Base-by-base conservation (phyloP, 148 eudicot species). In the Amaranthus hypochondriacus region DNA sequence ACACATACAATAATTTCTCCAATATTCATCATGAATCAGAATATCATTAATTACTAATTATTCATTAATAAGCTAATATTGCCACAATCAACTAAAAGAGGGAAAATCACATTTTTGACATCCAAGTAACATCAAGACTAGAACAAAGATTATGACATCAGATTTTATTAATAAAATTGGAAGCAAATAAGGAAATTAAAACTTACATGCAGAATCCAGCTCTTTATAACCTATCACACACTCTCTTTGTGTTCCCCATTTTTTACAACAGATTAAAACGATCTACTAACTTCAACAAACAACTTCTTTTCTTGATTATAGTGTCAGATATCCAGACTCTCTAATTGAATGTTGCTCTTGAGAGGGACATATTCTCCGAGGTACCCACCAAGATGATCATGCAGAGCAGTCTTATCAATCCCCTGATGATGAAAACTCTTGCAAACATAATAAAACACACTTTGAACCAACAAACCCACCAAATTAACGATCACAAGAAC, bases 321-420 rank as follows among this genome's bases (percentile, higher is more conserved):
- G 39, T 28, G 44, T 86, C 83, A 86, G 39, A 67, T 68, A 61
- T 90, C 91, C 75, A 90, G 78, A 72, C 79, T 86, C 75, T 95
- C 97, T 87, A 95, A 78, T 84, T 95, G 97, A 83, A 95, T 85
- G 86, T 86, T 88, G 83, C 98, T 95, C 81, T 95, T 95, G 28
- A 95, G 93, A 69, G 97, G 98, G 80, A 95, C 98, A 75, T 95
- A 92, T 70, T 95, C 98, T 9, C 98, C 98, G 44, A 94, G 89
- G 81, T 94, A 94, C 2, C 97, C 98, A 50, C 97, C 98, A 47
- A 95, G 92, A 73, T 95, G 98, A 84, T 95, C 96, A 68, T 90
- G 86, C 56, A 92, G 75, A 14, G 92, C 96, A 42, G 78, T 82
- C 84, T 92, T 95, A 77, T 92, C 98, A 48, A 95, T 95, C 28